These are phyloP conservation scores for Lipomyces mesembrius DNA, from an alignment of 805 yeast species.

Conservation along the genomic window DNA sequence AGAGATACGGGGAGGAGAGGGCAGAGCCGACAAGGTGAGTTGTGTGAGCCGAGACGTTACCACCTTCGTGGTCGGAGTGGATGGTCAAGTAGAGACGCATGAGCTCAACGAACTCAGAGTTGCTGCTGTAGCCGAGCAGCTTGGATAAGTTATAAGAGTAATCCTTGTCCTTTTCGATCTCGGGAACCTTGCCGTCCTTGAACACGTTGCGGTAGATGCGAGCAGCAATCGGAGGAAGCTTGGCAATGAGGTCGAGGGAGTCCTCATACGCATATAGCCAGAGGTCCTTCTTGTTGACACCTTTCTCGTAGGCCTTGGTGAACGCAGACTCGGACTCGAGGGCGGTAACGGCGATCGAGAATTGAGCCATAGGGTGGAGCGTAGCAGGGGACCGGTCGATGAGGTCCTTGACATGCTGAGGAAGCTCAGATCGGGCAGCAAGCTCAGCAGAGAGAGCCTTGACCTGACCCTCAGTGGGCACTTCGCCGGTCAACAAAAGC, in stretches of 20 bases:
- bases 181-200: constrained; percentile 73
- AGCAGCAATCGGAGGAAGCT: constrained; percentile 79
- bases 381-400: constrained; percentile 74
- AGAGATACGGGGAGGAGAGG: constrained; percentile 74
- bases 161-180: constrained; percentile 52
- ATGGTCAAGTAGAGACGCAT: constrained; percentile 80
- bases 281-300: constrained; percentile 79
- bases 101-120: constrained; percentile 73
- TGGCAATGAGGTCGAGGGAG: constrained; percentile 77
- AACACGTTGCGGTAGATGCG: constrained; percentile 82
- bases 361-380: constrained; percentile 90
- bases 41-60: constrained; percentile 85
- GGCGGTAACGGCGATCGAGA: constrained; percentile 80
- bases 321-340: constrained; percentile 81
- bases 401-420: constrained; percentile 74
- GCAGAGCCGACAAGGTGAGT: constrained; percentile 87
- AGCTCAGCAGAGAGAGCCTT: constrained; percentile 73
- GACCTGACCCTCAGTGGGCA: constrained; percentile 73
- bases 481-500: constrained; percentile 81
- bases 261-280: constrained; percentile 86
- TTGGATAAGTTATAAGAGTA: constrained; percentile 71
- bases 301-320: constrained; percentile 82
- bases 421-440: constrained; percentile 76
- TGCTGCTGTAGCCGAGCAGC: constrained; percentile 62
- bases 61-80: constrained; percentile 90